phyloP scores from a whole-genome alignment of 2,329 filamentous ascomycete genomes.

The Pleurostoma richardsiae region DNA sequence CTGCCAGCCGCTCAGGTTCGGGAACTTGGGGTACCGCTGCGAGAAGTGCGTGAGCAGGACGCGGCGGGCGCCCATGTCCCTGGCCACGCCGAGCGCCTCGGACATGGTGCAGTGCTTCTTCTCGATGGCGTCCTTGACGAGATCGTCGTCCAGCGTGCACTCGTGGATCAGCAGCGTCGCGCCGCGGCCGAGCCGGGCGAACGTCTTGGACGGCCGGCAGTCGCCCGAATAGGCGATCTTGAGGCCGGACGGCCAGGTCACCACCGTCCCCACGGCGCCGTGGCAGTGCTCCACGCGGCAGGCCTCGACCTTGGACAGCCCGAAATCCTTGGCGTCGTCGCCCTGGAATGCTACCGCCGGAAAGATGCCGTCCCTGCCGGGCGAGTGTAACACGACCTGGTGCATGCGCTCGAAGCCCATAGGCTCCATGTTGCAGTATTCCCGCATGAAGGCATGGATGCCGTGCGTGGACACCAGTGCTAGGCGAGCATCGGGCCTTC shows the following conservation, averaged over 20 bases:
- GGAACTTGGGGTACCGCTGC: conserved; percentile 81
- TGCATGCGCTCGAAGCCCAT: conserved; percentile 57
- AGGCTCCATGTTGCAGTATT: conserved; percentile 75
- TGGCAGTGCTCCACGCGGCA: conserved; percentile 73
- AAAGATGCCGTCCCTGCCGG: conserved; percentile 1
- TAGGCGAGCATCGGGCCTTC: conserved; percentile 33
- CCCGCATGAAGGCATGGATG: conserved; percentile 73
- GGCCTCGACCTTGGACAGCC: conserved; percentile 62
- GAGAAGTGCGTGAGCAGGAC: conserved; percentile 92
- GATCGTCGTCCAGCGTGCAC: conserved; percentile 89
- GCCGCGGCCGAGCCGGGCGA: conserved; percentile 65
- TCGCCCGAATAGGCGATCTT: conserved; percentile 93
- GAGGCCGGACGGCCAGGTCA: conserved; percentile 75
- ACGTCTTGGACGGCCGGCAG: conserved; percentile 71
- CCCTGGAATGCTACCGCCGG: conserved; percentile 25
- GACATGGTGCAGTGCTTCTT: conserved; percentile 89
- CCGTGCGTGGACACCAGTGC: conserved; percentile 63
- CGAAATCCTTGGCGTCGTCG: conserved; percentile 39
- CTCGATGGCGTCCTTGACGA: conserved; percentile 68
- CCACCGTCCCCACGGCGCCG: conserved; percentile 67
- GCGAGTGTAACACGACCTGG: conserved; percentile 19
- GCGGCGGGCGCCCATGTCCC: conserved; percentile 71
- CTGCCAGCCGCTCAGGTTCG: conserved; percentile 9
- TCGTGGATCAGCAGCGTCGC: conserved; percentile 89
- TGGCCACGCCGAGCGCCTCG: conserved; percentile 76